Evolutionary conservation across 2,329 filamentous ascomycete species (phyloP), one percentile per base, ranked within the genome.

Genomic region (Aspergillus sojae): DNA sequence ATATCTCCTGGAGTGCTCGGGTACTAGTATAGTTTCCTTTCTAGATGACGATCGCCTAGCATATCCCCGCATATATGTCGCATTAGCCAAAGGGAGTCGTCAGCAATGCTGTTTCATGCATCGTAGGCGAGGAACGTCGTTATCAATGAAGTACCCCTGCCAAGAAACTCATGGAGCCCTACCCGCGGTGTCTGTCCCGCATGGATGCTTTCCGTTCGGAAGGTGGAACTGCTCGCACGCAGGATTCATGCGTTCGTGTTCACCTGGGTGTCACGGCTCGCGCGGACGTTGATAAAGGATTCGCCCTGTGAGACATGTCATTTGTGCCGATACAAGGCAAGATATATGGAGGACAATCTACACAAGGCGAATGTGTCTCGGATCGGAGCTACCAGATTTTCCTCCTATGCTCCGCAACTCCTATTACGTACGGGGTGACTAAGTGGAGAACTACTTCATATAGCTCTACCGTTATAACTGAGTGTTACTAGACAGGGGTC

Each of bases 121-220:
- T n/a, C 16, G 16, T 30, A 32, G 7, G 21, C 32, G 14, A 23
- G 9, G 14, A 54, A 9, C 16, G 30, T 34, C 21, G 16, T 54
- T n/a, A 54, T 55, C 52, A 26, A 55, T 23, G 19, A 23, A 39
- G 23, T 55, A 39, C 52, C 52, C 52, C 52, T 55, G 52, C 52
- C 52, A 55, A 55, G 52, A 39, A 26, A 7, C 34, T n/a, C n/a
- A 39, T 55, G 52, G 52, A 39, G 32, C 52, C 52, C 34, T 55
- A 55, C 52, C 52, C 34, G 52, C 52, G 16, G 41, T 26, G 19
- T 23, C 19, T 54, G 28, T 9, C 50, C 50, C 50, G 50, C 34
- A 36, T 36, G 12, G 12, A 36, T 36, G 34, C 30, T 30, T 54
- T 54, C 30, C 52, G 28, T 54, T 19, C 52, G 52, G n/a, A 34